phyloP scores from a whole-genome alignment of 2,329 filamentous ascomycete species.

The Eurotiales sp. region DNA sequence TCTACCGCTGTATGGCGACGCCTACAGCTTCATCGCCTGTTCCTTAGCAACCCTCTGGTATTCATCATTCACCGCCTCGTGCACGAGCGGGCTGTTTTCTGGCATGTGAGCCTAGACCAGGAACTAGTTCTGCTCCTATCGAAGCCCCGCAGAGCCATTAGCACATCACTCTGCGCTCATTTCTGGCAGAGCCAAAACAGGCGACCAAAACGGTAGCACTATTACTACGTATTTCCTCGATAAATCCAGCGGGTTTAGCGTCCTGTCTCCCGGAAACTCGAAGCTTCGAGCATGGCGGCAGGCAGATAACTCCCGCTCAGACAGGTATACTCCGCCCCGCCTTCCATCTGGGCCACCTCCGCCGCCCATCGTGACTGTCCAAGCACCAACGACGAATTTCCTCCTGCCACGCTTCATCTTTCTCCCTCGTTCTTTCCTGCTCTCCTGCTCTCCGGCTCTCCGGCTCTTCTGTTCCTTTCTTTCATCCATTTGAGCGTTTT shows the following conservation, averaged over 20 bases:
- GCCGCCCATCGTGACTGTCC: neutral
- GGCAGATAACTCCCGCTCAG: neutral
- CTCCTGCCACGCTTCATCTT: too few relatives aligned
- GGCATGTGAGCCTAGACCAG: neutral
- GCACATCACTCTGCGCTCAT: neutral
- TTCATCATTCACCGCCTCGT: neutral
- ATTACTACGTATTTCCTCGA: neutral
- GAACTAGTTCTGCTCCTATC: constrained; percentile 2
- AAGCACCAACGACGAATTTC: too few relatives aligned
- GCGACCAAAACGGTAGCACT: too few relatives aligned
- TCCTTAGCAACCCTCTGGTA: neutral
- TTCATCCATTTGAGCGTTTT: neutral
- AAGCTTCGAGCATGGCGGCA: too few relatives aligned
- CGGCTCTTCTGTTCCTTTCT: neutral
- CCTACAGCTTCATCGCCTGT: too few relatives aligned
- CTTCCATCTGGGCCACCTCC: neutral
- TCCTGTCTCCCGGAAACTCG: too few relatives aligned
- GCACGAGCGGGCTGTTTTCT: neutral
- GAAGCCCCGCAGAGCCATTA: constrained; percentile 4
- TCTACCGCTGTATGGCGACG: too few relatives aligned
- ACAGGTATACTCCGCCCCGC: neutral
- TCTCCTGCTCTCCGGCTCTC: too few relatives aligned
- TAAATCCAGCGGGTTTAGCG: neutral
- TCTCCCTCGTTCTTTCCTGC: too few relatives aligned
- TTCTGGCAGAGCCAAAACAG: neutral